phyloP scores from a whole-genome alignment of 192 early-diverging fungal species.

The Backusella morwellensis region DNA sequence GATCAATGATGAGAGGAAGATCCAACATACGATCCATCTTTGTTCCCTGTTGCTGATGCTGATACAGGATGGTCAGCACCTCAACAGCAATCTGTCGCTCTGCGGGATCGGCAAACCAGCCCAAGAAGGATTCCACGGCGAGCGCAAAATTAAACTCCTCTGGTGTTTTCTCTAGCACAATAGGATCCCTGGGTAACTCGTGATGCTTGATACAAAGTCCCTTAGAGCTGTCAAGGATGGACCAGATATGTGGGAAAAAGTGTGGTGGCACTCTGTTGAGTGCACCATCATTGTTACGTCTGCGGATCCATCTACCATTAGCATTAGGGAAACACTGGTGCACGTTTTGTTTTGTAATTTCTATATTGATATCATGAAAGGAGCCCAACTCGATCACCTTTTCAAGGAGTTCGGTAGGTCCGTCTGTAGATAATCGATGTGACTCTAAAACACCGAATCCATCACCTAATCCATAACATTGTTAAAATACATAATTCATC shows the following conservation, averaged over 20 bases:
- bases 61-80: conserved; percentile 65
- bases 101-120: conserved; percentile 69
- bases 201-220: conserved; percentile 60
- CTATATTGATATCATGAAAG: conserved; percentile 42
- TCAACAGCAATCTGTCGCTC: conserved; percentile 77
- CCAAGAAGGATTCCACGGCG: conserved; percentile 70
- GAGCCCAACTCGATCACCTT: conserved; percentile 46
- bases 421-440: conserved; percentile 42
- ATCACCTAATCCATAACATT: neutral
- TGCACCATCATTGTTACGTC: conserved; percentile 81
- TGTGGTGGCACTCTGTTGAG: conserved; percentile 73
- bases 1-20: conserved; percentile 56
- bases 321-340: conserved; percentile 46
- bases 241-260: conserved; percentile 78
- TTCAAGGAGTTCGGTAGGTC: conserved; percentile 59
- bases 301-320: conserved; percentile 63
- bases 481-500: no score
- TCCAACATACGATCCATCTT: conserved; percentile 58
- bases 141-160: conserved; percentile 85
- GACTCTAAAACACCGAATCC: conserved; percentile 44
- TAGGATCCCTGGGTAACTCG: conserved; percentile 67
- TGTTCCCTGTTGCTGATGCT: conserved; percentile 67
- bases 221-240: conserved; percentile 55
- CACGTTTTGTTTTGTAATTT: conserved; percentile 40
- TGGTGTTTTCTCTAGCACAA: conserved; percentile 76